Evolutionary conservation across 1,139 yeast genomes (phyloP).

Genomic region (Yamadazyma atmosphaerica): DNA sequence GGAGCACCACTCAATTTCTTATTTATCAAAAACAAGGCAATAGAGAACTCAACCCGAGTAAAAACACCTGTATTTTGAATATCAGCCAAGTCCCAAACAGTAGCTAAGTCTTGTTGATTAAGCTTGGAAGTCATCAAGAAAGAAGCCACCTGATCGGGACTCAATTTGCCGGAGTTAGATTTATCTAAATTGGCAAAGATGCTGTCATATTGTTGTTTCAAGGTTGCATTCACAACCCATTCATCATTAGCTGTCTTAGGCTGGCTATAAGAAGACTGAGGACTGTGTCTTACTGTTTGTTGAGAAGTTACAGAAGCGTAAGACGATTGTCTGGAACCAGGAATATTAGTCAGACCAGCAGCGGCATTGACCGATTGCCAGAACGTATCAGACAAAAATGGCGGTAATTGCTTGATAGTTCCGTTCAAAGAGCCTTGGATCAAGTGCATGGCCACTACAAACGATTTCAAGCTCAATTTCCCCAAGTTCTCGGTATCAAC

Average conservation of each 20-base stretch:
- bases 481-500: conserved; percentile 81
- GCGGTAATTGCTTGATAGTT: conserved; percentile 66
- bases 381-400: conserved; percentile 61
- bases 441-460: conserved; percentile 92
- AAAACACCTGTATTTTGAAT: conserved; percentile 84
- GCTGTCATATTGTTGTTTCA: conserved; percentile 74
- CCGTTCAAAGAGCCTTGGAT: conserved; percentile 80
- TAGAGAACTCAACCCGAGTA: conserved; percentile 78
- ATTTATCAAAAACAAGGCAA: conserved; percentile 92
- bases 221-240: conserved; percentile 70
- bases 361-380: conserved; percentile 55
- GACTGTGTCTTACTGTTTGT: conserved; percentile 38
- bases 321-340: conserved; percentile 35
- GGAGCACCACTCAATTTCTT: conserved; percentile 74
- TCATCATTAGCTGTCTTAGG: conserved; percentile 29
- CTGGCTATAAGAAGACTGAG: conserved; percentile 12
- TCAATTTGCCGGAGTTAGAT: conserved; percentile 58
- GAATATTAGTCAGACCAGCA: conserved; percentile 11
- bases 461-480: conserved; percentile 66
- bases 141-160: conserved; percentile 81
- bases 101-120: conserved; percentile 80
- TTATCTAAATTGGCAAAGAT: conserved; percentile 80
- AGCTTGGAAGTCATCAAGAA: conserved; percentile 87
- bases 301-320: conserved; percentile 56
- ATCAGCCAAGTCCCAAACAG: conserved; percentile 94